These are phyloP conservation scores for Aspergillus sp. DNA, from an alignment of 2,329 filamentous ascomycete species.

Conservation along the genomic window DNA sequence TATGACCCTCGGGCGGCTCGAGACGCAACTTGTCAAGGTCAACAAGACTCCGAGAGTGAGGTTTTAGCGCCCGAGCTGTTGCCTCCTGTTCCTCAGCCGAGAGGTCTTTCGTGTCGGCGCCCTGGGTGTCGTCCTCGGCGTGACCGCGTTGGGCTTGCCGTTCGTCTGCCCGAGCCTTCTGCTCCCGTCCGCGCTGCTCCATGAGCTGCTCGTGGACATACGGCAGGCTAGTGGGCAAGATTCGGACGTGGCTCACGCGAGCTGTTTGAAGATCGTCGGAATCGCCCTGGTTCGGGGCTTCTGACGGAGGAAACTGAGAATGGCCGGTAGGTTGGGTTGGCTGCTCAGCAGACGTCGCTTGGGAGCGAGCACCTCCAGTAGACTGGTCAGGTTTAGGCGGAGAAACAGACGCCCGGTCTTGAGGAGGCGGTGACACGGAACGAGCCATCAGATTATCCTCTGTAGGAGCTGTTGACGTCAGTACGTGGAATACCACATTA, in stretches of 20 bases:
- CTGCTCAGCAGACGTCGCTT: constrained; percentile 10
- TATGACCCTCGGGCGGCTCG: constrained; percentile 46
- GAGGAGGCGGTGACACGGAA: constrained; percentile 21
- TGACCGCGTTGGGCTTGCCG: constrained; percentile 36
- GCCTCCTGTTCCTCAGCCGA: constrained; percentile 67
- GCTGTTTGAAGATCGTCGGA: constrained; percentile 34
- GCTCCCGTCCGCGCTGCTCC: constrained; percentile 44
- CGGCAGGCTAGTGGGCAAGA: constrained; percentile 82
- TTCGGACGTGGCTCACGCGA: constrained; percentile 76
- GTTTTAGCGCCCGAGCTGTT: constrained; percentile 70
- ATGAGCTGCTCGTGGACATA: constrained; percentile 87
- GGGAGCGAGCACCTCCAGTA: constrained; percentile 9
- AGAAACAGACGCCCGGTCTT: constrained; percentile 11
- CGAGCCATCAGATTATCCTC: constrained; percentile 26
- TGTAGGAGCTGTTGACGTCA: constrained; percentile 21
- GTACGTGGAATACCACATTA: constrained; percentile 1
- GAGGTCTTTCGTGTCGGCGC: constrained; percentile 16
- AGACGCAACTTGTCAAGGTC: constrained; percentile 54
- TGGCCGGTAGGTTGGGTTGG: constrained; percentile 17
- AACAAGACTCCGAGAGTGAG: constrained; percentile 65
- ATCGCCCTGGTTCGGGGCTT: constrained; percentile 16
- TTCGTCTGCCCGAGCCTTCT: constrained; percentile 17
- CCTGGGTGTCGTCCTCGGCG: constrained; percentile 8
- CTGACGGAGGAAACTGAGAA: constrained; percentile 16
- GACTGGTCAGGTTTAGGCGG: constrained; percentile 12